Evolutionary conservation across 202 grass and related monocot species (phyloP), one percentile per base, ranked within the genome.

Genomic region (Eragrostis tef): DNA sequence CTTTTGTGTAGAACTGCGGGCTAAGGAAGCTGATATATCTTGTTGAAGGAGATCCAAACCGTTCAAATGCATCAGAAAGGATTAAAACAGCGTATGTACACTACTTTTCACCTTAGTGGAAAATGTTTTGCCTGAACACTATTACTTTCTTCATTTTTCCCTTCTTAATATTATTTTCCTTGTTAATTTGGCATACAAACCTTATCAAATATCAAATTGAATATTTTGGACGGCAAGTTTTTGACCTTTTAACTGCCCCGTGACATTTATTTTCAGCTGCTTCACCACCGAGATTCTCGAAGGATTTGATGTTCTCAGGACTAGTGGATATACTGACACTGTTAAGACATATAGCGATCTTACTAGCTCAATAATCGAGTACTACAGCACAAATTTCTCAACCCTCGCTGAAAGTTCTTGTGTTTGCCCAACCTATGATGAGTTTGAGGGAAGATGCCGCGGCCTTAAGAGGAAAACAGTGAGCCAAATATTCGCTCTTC

Each of bases 221-320:
- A 26, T 72, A 31, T 42, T 66, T 45, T 65, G 36, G 43, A 53
- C 1, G 44, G 11, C 29, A 70, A 12, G 42, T 24, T 50, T 25
- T 25, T 24, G 9, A 79, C 64, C 39, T 0, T 25, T 65, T 74
- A 74, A 78, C 58, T 78, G 42, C 7, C 24, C 19, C 42, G 27
- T 84, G 57, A 0, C 41, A 81, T 87, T 84, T 87, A 67, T 90
- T 88, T 86, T 73, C 90, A 95, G 92, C 39, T 98, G 92, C 86
- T 93, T 93, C 36, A 98, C 92, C 62, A 98, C 88, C 81, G 96
- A 95, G 75, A 81, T 95, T 79, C 88, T 88, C 29, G 90, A 98
- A 80, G 96, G 96, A 67, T 98, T 98, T 90, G 92, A 98, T 90
- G 92, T 95, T 77, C 92, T 93, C 58, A 93, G 83, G 81, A 95